Evolutionary conservation across 306 rosid genomes (phyloP).

Genomic region (Parietaria judaica): DNA sequence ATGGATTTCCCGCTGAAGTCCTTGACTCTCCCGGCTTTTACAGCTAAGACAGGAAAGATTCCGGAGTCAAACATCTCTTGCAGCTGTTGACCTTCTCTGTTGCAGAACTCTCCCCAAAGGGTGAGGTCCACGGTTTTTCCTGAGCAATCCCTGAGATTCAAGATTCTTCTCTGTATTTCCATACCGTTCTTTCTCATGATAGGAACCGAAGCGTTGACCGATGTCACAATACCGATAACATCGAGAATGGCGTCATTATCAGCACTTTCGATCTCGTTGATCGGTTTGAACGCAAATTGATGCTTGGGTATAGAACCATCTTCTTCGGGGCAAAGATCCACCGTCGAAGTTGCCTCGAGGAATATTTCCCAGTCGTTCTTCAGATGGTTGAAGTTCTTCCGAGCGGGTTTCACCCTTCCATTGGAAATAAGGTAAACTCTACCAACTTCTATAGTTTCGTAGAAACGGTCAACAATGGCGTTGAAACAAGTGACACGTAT

Average conservation of each 20-base stretch:
- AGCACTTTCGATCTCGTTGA: conserved; percentile 70
- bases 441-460: conserved; percentile 69
- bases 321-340: conserved; percentile 82
- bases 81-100: conserved; percentile 83
- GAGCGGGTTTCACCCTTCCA: conserved; percentile 89
- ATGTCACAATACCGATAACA: conserved; percentile 67
- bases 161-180: conserved; percentile 88
- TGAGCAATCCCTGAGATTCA: conserved; percentile 79
- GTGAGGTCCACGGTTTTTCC: conserved; percentile 76
- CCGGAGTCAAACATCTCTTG: conserved; percentile 64
- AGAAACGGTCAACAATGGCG: conserved; percentile 89
- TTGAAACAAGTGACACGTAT: conserved; percentile 91
- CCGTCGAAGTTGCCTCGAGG: conserved; percentile 64
- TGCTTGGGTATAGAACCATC: conserved; percentile 88
- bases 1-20: conserved; percentile 89
- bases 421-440: conserved; percentile 86
- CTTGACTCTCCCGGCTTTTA: conserved; percentile 83
- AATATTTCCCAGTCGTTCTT: conserved; percentile 95
- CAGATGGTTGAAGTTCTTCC: conserved; percentile 87
- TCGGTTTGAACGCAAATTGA: conserved; percentile 74
- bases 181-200: conserved; percentile 92
- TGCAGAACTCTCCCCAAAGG: conserved; percentile 96
- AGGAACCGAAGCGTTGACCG: conserved; percentile 81
- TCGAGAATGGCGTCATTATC: conserved; percentile 74
- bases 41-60: conserved; percentile 66